These are phyloP conservation scores for Fusarium sp. DNA, from an alignment of 2,329 filamentous ascomycete genomes.

Conservation along the genomic window DNA sequence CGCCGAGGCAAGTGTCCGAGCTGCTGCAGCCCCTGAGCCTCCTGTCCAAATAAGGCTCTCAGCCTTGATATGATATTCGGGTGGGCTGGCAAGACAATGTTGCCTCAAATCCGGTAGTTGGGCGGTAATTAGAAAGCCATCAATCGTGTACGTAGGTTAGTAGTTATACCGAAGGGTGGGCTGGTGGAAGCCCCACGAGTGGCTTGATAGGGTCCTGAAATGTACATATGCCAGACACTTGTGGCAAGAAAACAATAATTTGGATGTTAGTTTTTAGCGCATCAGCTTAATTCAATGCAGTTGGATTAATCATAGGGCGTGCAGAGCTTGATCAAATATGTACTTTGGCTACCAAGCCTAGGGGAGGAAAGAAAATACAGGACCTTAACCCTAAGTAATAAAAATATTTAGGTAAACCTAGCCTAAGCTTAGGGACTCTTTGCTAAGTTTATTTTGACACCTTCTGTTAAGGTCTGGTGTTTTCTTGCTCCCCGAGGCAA, in stretches of 20 bases:
- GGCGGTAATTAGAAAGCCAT: conserved; percentile 30
- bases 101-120: conserved; percentile 29
- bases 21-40: background rate
- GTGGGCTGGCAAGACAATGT: conserved; percentile 24
- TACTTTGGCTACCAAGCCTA: conserved; percentile 15
- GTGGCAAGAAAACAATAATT: conserved; percentile 16
- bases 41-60: conserved; percentile 12
- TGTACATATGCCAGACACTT: conserved; percentile 5
- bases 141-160: no score
- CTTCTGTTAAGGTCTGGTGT: no score
- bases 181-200: conserved; percentile 16
- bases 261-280: conserved; percentile 15
- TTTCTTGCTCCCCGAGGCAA: no score
- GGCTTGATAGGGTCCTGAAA: conserved; percentile 15
- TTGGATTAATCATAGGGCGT: conserved; percentile 17
- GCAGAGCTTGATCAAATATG: conserved; percentile 5
- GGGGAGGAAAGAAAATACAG: no score
- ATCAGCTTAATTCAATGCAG: conserved; percentile 14
- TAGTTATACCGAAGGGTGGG: conserved; percentile 17
- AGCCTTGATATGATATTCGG: conserved; percentile 10
- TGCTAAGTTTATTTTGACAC: no score
- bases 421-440: no score
- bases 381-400: no score
- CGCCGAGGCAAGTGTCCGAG: conserved; percentile 20
- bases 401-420: no score